phyloP scores from a whole-genome alignment of 441 rosid genomes.

The Pelargonium myrrhifolium region DNA sequence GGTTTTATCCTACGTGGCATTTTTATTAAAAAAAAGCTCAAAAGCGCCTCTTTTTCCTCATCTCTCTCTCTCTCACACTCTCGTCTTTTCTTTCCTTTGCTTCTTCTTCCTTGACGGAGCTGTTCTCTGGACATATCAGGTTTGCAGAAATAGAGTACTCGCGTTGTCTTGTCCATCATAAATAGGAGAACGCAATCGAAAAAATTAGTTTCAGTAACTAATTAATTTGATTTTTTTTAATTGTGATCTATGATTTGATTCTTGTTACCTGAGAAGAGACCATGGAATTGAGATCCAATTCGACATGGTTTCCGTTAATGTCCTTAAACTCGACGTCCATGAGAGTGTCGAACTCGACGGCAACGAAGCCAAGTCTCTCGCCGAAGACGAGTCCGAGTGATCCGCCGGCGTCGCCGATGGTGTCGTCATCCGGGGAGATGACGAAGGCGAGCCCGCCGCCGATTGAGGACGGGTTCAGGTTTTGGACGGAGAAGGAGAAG shows the following conservation, averaged over 20 bases:
- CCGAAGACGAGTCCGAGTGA: slow-evolving; percentile 49
- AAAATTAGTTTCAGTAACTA: background rate
- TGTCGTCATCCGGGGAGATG: slow-evolving; percentile 54
- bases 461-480: slow-evolving; percentile 80
- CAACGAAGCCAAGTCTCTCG: slow-evolving; percentile 51
- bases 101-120: too few relatives aligned
- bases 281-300: slow-evolving; percentile 74
- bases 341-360: slow-evolving; percentile 83
- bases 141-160: too few relatives aligned
- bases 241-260: too few relatives aligned
- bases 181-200: too few relatives aligned
- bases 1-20: too few relatives aligned
- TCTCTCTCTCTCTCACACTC: too few relatives aligned
- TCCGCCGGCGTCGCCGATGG: slow-evolving; percentile 68
- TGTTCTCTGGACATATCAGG: too few relatives aligned
- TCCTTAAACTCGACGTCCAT: slow-evolving; percentile 81
- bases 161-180: too few relatives aligned
- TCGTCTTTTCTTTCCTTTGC: too few relatives aligned
- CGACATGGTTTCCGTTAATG: slow-evolving; percentile 88
- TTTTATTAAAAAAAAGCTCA: too few relatives aligned
- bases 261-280: slow-evolving; percentile 46
- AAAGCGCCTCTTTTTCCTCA: too few relatives aligned
- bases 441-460: slow-evolving; percentile 97
- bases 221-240: background rate
- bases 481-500: slow-evolving; percentile 68